Evolutionary conservation across 1,284 basidiomycete species (phyloP), one percentile per base, ranked within the genome.

Genomic region (Fomitopsis palustris): DNA sequence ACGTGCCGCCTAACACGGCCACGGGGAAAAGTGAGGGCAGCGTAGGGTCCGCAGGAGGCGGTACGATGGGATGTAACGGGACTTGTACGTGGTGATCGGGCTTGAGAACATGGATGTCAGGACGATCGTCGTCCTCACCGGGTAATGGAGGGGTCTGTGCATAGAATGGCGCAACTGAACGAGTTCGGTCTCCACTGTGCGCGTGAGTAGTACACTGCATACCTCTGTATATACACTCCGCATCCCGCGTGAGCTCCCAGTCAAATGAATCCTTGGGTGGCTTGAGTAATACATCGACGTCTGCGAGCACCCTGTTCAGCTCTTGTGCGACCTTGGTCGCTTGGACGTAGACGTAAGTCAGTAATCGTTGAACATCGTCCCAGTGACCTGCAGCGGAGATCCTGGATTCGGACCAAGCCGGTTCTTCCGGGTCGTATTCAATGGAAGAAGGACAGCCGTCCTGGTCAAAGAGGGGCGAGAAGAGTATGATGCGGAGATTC

Each of bases 1-100:
- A 99, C 0, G 96, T 99, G 10, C 89, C 89, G 27, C 89, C 89
- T 9, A 88, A 64, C 69, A 81, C 85, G 27, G 87, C 83, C 51
- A 91, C 76, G 8, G 75, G 76, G 57, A 72, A 76, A 7, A 70
- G 58, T 17, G 66, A 56, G 2, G 69, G 67, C 10, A 65, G 35
- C 3, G 52, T 43, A 21, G 67, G 57, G 53, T 67, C 60, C 8
- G 54, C 37, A 37, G 60, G 31, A 17, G 53, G 59, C 57, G 56
- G 37, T 41, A 42, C 4, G 43, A 47, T 54, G 3, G 54, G 37
- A n/a, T 47, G 59, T n/a, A 57, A 61, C 23, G 56, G 29, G 14
- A 19, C 8, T 16, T 58, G 37, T 35, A 58, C 55, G 23, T 61
- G 62, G 45, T 62, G 57, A 54, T 64, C 66, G 21, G 65, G 63